phyloP scores from a whole-genome alignment of 2,329 filamentous ascomycete species.

The Clonostachys byssicola region DNA sequence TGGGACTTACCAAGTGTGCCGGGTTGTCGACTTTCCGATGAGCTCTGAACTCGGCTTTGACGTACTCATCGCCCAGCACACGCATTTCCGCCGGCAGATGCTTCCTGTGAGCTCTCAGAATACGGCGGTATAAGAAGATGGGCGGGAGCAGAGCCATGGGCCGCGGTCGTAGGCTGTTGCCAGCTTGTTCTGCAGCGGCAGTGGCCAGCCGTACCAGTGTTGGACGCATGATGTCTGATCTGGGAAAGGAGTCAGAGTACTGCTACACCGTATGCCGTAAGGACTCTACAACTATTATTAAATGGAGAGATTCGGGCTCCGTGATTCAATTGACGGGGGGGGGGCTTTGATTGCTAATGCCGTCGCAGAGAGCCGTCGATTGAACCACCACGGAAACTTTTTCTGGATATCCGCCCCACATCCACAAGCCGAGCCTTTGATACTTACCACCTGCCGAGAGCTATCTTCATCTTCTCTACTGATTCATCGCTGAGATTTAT shows the following conservation, averaged over 20 bases:
- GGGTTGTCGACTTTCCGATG: slow-evolving; percentile 86
- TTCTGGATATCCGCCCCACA: too few relatives aligned
- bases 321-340: too few relatives aligned
- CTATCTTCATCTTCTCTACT: too few relatives aligned
- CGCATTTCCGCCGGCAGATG: slow-evolving; percentile 71
- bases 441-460: too few relatives aligned
- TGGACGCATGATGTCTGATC: slow-evolving; percentile 14
- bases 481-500: too few relatives aligned
- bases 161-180: slow-evolving; percentile 23
- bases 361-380: too few relatives aligned
- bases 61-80: slow-evolving; percentile 83
- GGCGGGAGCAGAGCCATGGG: slow-evolving; percentile 75
- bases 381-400: too few relatives aligned
- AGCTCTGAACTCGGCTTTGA: slow-evolving; percentile 87
- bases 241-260: neutral
- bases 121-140: slow-evolving; percentile 81
- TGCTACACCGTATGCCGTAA: too few relatives aligned
- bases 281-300: too few relatives aligned
- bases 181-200: slow-evolving; percentile 18
- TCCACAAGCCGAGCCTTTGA: too few relatives aligned
- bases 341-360: too few relatives aligned
- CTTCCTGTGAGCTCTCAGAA: slow-evolving; percentile 82
- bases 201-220: slow-evolving; percentile 26
- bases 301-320: too few relatives aligned
- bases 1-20: slow-evolving; percentile 69